Percentiles rank a stretch among this genome's conserved stretches.
These are phyloP conservation scores for Thermomyces lanuginosus DNA, from an alignment of 2,329 filamentous ascomycete genomes.

Conservation along the genomic window DNA sequence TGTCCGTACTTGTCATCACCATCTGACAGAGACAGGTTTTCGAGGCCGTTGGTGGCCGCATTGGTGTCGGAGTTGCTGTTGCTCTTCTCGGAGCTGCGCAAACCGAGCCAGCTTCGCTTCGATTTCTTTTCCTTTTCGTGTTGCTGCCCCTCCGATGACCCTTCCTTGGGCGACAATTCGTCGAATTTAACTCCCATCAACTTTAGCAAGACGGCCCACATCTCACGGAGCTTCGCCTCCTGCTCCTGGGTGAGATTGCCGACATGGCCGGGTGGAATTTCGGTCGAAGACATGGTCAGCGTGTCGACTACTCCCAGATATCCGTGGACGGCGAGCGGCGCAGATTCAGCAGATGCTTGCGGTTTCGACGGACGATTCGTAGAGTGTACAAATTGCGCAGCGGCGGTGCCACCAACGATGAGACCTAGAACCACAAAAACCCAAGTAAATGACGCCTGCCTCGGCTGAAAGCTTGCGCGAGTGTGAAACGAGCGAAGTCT, in stretches of 20 bases:
- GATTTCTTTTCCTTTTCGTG: slow-evolving; percentile 42
- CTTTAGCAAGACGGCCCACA: slow-evolving; percentile 64
- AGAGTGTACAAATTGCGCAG: slow-evolving; percentile 11
- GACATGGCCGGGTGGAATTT: slow-evolving; percentile 44
- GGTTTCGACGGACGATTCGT: slow-evolving; percentile 1
- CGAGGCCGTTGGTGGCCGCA: slow-evolving; percentile 21
- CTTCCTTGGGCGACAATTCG: no score
- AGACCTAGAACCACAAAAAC: slow-evolving; percentile 18
- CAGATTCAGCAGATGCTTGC: slow-evolving; percentile 6
- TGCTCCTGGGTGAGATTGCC: slow-evolving; percentile 82
- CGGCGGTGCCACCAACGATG: slow-evolving; percentile 20
- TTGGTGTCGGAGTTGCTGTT: slow-evolving; percentile 23
- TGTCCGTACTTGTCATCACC: slow-evolving; percentile 86
- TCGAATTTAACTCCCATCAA: slow-evolving; percentile 50
- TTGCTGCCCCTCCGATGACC: slow-evolving; percentile 14
- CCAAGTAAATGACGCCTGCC: slow-evolving; percentile 24
- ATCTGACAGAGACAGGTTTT: slow-evolving; percentile 28
- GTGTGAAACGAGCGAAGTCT: slow-evolving; percentile 7
- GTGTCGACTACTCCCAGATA: slow-evolving; percentile 22
- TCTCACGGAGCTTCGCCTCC: slow-evolving; percentile 70
- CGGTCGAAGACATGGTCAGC: slow-evolving; percentile 19
- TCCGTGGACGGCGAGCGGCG: slow-evolving; percentile 8
- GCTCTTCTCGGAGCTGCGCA: slow-evolving; percentile 50
- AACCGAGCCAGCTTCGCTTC: slow-evolving; percentile 50
- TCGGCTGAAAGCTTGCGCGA: no score